Evolutionary conservation across 2,329 filamentous ascomycete genomes (phyloP), one percentile per base, ranked within the genome.

Genomic region (Phialocephala sp.): DNA sequence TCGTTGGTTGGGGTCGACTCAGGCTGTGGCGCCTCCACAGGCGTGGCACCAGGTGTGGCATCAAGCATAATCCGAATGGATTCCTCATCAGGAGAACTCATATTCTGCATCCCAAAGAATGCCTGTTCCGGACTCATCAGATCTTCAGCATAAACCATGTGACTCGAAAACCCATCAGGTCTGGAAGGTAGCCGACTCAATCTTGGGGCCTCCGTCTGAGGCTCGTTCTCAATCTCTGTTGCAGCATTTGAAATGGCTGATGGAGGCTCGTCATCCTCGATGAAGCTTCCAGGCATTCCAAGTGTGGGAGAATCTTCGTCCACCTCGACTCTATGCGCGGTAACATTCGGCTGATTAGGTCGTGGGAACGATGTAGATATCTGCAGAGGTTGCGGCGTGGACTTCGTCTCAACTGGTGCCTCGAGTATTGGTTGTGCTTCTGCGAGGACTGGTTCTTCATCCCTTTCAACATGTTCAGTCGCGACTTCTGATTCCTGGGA

Each of bases 191-290:
- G 68, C 2, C 66, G 69, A 60, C 67, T 70, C 41, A 71, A 52
- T 20, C 68, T 67, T 22, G 73, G 66, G 20, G 83, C 79, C 55
- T 88, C 85, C 1, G 84, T 86, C 74, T 93, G 90, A 24, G 88
- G 83, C 71, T 93, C 90, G n/a, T 82, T 84, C 70, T 93, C 91
- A 70, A 93, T 91, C 72, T 91, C 88, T 0, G 90, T 92, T n/a
- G 88, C 89, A 6, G 79, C 79, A 56, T 79, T 79, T 6, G 90
- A 91, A 15, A 87, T 74, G 2, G 88, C 85, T 18, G 89, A 90
- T 37, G 87, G 87, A 37, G 80, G 78, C 52, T 85, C 80, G 36
- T 87, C 83, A 14, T 77, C 73, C 22, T 79, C 78, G 11, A 77
- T 76, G 74, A 90, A 88, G 72, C 84, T 84, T 11, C 89, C 88